Evolutionary conservation across 2,329 filamentous ascomycete genomes (phyloP).

Genomic region (Paraphoma chrysanthemicola): DNA sequence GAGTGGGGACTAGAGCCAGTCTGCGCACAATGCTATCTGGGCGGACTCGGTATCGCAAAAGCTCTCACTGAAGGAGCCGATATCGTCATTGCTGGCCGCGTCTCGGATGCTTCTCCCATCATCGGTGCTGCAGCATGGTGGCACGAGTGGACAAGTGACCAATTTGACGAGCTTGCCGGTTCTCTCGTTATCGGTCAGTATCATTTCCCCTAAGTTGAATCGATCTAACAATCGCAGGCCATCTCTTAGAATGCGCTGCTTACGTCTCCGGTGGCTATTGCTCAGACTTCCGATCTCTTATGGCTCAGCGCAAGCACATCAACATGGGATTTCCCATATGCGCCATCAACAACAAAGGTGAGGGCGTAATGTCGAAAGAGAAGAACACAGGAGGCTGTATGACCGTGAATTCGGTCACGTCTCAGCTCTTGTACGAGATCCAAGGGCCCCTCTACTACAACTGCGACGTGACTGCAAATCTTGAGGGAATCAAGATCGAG

Average conservation of each 20-base stretch:
- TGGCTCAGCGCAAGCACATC: conserved; percentile 31
- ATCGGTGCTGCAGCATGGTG: conserved; percentile 52
- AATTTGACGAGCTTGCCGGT: conserved; percentile 48
- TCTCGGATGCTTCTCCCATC: conserved; percentile 52
- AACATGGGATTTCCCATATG: conserved; percentile 46
- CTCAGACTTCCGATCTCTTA: conserved; percentile 47
- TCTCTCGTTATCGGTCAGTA: conserved; percentile 25
- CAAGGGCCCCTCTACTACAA: conserved; percentile 58
- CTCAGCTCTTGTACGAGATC: conserved; percentile 54
- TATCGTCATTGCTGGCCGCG: conserved; percentile 53
- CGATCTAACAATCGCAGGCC: conserved; percentile 38
- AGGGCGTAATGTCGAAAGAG: conserved; percentile 57
- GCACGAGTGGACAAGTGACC: conserved; percentile 48
- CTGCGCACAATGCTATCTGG: conserved; percentile 49
- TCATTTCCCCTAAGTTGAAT: not conserved
- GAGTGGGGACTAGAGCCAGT: conserved; percentile 45
- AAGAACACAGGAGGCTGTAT: conserved; percentile 43
- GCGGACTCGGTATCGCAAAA: conserved; percentile 51
- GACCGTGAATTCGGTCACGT: conserved; percentile 29
- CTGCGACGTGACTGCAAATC: conserved; percentile 61
- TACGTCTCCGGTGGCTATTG: conserved; percentile 44
- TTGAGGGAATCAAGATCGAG: conserved; percentile 60
- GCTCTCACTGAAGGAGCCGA: conserved; percentile 51
- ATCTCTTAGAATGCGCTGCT: conserved; percentile 49
- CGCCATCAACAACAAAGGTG: conserved; percentile 54